These are phyloP conservation scores for Austroboletus niveus DNA, from an alignment of 1,284 basidiomycete genomes.

Conservation along the genomic window DNA sequence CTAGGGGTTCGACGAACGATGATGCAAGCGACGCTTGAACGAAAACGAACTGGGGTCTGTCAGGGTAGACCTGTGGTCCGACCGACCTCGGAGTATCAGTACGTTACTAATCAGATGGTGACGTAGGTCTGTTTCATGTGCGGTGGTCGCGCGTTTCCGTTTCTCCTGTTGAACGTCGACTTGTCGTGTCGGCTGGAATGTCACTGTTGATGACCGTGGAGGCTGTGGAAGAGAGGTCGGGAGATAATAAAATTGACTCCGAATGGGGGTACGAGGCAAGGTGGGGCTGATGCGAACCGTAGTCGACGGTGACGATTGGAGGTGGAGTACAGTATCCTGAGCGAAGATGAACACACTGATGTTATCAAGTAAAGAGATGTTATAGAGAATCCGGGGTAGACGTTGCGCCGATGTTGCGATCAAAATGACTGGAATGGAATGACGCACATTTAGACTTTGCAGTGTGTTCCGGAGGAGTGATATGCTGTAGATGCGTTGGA, in stretches of 20 bases:
- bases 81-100: too few species aligned
- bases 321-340: too few species aligned
- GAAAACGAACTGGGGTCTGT: background rate
- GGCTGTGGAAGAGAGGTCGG: too few species aligned
- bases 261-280: background rate
- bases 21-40: constrained; percentile 3
- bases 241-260: background rate
- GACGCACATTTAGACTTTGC: constrained; percentile 28
- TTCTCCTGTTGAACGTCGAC: background rate
- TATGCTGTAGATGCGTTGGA: background rate
- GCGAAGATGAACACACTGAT: too few species aligned
- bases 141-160: background rate
- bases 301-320: too few species aligned
- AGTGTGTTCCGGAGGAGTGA: background rate
- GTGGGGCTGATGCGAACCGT: too few species aligned
- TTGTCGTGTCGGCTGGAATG: background rate
- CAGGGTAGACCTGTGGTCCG: background rate
- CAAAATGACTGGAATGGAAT: constrained; percentile 1
- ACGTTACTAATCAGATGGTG: background rate
- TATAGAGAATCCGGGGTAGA: background rate
- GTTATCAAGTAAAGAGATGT: background rate
- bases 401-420: constrained; percentile 10
- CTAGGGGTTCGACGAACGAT: constrained; percentile 1
- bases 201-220: background rate
- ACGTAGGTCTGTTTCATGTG: background rate